These are phyloP conservation scores for Thelephora aurantiotincta DNA, from an alignment of 768 basidiomycete genomes.

Conservation along the genomic window DNA sequence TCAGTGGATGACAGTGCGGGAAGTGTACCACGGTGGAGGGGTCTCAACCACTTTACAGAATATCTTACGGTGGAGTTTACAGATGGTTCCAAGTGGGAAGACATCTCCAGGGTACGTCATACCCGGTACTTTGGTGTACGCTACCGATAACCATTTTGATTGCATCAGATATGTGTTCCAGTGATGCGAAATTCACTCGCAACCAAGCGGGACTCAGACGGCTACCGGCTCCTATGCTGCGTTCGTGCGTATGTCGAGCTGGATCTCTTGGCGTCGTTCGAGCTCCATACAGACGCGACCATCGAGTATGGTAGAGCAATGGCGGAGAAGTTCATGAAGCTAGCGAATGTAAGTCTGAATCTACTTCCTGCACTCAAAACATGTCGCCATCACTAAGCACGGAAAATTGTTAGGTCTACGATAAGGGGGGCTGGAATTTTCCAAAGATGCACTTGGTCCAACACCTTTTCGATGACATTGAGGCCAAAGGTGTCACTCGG, in stretches of 20 bases:
- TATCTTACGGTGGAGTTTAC: slow-evolving; percentile 16
- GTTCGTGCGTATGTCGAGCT: slow-evolving; percentile 19
- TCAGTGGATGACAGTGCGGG: slow-evolving; percentile 12
- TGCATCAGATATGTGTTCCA: too few relatives aligned
- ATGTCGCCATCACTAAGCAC: background rate
- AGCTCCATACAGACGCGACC: slow-evolving; percentile 19
- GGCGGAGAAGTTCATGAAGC: slow-evolving; percentile 2
- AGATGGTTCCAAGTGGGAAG: slow-evolving; percentile 22
- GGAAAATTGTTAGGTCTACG: background rate
- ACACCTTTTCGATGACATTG: slow-evolving; percentile 2
- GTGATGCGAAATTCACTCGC: slow-evolving; percentile 13
- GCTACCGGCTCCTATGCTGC: slow-evolving; percentile 15
- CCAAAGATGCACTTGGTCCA: slow-evolving; percentile 4
- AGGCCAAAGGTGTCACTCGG: background rate
- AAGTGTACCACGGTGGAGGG: slow-evolving; percentile 19
- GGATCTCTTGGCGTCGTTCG: slow-evolving; percentile 16
- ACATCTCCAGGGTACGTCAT: slow-evolving; percentile 20
- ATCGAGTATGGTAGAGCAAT: slow-evolving; percentile 11
- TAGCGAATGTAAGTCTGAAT: background rate
- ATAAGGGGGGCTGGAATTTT: slow-evolving; percentile 5
- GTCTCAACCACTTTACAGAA: slow-evolving; percentile 18
- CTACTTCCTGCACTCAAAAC: too few relatives aligned
- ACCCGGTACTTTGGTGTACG: too few relatives aligned
- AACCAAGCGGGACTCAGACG: slow-evolving; percentile 3
- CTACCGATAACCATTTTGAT: too few relatives aligned